Percentiles rank a stretch among this genome's conserved stretches.
Conservation (phyloP, 495 filamentous ascomycete genomes). For the Wilcoxina mikolae region DNA sequence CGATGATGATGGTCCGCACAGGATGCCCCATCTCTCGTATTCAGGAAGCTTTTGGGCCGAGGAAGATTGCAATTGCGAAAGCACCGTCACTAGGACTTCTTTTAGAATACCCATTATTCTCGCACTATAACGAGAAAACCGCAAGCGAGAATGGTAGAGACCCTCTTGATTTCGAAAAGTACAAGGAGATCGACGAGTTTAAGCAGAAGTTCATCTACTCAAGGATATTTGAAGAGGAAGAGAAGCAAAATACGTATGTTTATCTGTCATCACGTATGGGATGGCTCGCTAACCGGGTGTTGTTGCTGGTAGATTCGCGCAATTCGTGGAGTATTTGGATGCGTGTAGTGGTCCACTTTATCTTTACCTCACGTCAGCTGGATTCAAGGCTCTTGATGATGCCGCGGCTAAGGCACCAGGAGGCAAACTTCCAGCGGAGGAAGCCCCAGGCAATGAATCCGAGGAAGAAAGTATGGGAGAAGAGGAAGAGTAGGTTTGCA, state of each 20-base stretch:
- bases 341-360: conserved; percentile 15
- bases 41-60: conserved; percentile 47
- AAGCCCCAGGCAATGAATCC: neutral
- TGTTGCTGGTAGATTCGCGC: conserved; percentile 14
- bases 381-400: conserved; percentile 22
- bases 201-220: conserved; percentile 89
- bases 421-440: neutral
- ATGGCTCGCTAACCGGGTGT: neutral
- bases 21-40: conserved; percentile 55
- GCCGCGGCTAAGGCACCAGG: neutral
- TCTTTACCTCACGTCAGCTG: conserved; percentile 22
- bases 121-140: conserved; percentile 55
- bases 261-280: neutral
- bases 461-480: neutral
- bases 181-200: conserved; percentile 68
- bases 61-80: conserved; percentile 76
- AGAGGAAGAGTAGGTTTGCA: conserved; percentile 1
- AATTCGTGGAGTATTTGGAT: conserved; percentile 28
- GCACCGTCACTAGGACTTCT: conserved; percentile 77
- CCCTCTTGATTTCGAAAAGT: conserved; percentile 61
- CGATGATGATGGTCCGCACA: conserved; percentile 63
- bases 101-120: conserved; percentile 80
- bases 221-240: conserved; percentile 77
- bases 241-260: conserved; percentile 57
- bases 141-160: conserved; percentile 41